A percentile compares a stretch with the other conserved stretches of the same genome.
phyloP scores from a whole-genome alignment of 208 protist genomes.

The Wallacemonas sp. region DNA sequence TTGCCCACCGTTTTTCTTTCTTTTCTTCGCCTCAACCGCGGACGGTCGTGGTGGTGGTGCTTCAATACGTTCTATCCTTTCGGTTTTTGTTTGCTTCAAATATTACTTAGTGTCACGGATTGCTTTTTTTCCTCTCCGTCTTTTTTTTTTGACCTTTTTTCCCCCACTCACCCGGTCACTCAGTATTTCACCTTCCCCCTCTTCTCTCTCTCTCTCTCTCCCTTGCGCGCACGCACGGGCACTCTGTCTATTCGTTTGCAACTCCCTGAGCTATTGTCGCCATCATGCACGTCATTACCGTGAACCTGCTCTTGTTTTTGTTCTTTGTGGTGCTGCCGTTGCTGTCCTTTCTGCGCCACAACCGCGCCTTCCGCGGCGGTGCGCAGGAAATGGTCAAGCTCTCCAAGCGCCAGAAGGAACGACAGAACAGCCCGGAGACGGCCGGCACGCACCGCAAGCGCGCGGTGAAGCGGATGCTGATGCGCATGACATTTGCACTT shows the following conservation, averaged over 20 bases:
- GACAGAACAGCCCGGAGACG: neutral
- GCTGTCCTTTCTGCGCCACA: slow-evolving; percentile 36
- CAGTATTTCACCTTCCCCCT: no score
- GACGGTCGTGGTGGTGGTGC: no score
- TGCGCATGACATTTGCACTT: slow-evolving; percentile 13
- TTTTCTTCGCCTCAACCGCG: no score
- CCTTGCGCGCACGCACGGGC: no score
- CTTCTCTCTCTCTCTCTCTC: no score
- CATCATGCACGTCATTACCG: slow-evolving; percentile 11
- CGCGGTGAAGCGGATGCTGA: neutral
- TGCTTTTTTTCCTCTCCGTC: no score
- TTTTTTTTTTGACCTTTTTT: no score
- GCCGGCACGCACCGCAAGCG: neutral
- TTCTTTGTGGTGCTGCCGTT: slow-evolving; percentile 27
- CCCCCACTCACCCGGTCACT: no score
- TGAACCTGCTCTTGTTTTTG: slow-evolving; percentile 21
- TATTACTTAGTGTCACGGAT: no score
- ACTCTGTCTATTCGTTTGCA: neutral
- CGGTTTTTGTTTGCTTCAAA: no score
- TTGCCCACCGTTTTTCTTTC: no score
- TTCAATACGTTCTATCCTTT: no score
- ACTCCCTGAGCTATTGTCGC: neutral
- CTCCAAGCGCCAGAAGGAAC: slow-evolving; percentile 8
- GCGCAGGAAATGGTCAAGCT: slow-evolving; percentile 11
- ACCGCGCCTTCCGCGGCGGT: slow-evolving; percentile 28